Base-by-base conservation (phyloP, 176 grass and related monocot genomes). In the Olyra latifolia region DNA sequence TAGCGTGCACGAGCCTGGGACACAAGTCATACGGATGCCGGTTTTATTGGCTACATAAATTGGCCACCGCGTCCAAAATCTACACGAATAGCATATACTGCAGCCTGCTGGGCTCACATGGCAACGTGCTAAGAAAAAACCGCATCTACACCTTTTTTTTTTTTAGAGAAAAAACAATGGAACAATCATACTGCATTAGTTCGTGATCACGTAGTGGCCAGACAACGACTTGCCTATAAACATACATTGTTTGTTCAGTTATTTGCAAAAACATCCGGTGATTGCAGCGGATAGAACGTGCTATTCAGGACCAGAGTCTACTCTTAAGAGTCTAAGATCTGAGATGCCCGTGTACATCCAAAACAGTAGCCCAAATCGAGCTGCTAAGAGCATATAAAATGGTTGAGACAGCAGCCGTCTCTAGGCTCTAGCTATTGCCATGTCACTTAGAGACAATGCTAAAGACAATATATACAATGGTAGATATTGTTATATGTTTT, bases 91-190 rank as follows among this genome's bases (percentile, higher is more conserved):
- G 1, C 4, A 41, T 55, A 83, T 45, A 7, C 15, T 29, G 2
- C 47, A 57, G 71, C 32, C 32, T 35, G 2, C 42, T 46, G 71
- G 45, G 43, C 75, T 63, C 83, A 79, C 83, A 79, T 72, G 66
- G 83, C 66, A 79, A 63, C 74, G n/a, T 56, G 81, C 11, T 49
- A 66, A 56, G n/a, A 83, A 25, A 20, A 83, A 29, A 82, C 10
- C 6, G 4, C 55, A 13, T 54, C 17, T 0, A 2, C 7, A 2
- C 2, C 0, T 0, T 50, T 7, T 53, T 53, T 47, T 60, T 58
- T 43, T 42, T 35, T 10, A 47, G 17, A 40, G 6, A 17, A 46
- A 76, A 8, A 2, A 28, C 2, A 45, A 76, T 42, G 55, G 11
- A 38, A 28, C 30, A n/a, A 14, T 41, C 62, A 54, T 54, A 67